Evolutionary conservation across 2,329 filamentous ascomycete genomes (phyloP).

Genomic region (Rhexocercosporidium sp.): DNA sequence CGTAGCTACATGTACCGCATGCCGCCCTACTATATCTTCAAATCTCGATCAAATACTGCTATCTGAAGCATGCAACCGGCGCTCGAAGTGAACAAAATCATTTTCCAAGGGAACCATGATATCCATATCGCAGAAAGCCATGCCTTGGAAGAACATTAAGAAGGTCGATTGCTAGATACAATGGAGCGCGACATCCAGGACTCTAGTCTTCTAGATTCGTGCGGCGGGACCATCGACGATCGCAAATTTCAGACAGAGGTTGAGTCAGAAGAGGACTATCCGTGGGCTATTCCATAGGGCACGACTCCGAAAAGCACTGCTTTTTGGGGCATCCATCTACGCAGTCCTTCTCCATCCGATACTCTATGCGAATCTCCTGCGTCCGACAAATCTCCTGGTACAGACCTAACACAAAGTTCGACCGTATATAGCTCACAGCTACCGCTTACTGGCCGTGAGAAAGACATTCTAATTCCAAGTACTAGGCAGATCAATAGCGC

Average conservation of each 20-base stretch:
- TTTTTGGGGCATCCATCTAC: not conserved
- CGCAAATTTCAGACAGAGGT: not conserved
- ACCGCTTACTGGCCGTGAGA: slow-evolving; percentile 14
- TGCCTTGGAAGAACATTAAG: no score
- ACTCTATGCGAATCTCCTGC: slow-evolving; percentile 7
- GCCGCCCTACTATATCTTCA: no score
- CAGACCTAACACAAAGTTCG: slow-evolving; percentile 15
- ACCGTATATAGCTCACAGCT: slow-evolving; percentile 10
- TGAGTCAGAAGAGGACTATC: not conserved
- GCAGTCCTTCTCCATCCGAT: slow-evolving; percentile 2
- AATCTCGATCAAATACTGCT: no score
- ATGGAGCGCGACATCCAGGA: no score
- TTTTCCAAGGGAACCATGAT: no score
- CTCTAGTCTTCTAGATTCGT: no score
- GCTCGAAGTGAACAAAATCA: no score
- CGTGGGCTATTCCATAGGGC: not conserved
- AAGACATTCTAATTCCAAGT: slow-evolving; percentile 17
- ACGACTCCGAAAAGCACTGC: not conserved
- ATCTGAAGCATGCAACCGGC: no score
- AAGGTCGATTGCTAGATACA: no score
- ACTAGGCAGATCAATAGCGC: slow-evolving; percentile 10
- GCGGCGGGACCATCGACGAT: not conserved
- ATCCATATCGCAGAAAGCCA: no score
- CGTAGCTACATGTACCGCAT: no score
- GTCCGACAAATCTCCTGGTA: slow-evolving; percentile 9